Evolutionary conservation across 225 moss, liverwort and hornwort genomes (phyloP).

Genomic region (Pseudoscleropodium purum): DNA sequence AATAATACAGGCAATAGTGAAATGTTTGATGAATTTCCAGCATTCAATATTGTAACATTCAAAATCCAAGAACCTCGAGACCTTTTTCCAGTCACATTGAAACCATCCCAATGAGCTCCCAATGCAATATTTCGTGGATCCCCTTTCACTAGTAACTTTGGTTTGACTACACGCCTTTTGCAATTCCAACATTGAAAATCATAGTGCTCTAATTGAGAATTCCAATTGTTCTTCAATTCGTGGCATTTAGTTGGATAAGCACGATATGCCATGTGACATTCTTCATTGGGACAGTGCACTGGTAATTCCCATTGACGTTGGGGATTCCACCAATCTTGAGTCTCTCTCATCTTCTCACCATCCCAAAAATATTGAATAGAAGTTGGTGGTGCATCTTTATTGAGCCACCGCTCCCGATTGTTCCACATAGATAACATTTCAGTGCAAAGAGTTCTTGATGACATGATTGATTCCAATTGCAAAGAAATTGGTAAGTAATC

Average conservation of each 20-base stretch:
- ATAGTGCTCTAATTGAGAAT: neutral
- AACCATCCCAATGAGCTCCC: neutral
- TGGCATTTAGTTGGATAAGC: neutral
- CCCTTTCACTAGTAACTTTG: neutral
- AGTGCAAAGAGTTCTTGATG: neutral
- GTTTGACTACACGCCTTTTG: neutral
- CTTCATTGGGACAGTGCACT: neutral
- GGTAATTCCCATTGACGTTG: neutral
- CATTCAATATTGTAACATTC: neutral
- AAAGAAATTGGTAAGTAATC: neutral
- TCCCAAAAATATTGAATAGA: neutral
- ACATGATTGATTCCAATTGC: neutral
- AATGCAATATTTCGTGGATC: neutral
- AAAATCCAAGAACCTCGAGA: neutral
- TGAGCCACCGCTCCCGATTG: neutral
- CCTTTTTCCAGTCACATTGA: neutral
- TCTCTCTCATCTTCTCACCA: neutral
- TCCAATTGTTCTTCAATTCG: neutral
- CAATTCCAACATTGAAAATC: neutral
- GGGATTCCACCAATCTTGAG: neutral
- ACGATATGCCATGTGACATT: neutral
- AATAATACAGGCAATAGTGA: neutral
- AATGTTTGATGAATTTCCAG: too few relatives aligned
- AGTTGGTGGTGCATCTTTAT: rapidly evolving
- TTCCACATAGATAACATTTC: neutral